phyloP scores from a whole-genome alignment of 177 flowering plant species.

The Tripterygium wilfordii region DNA sequence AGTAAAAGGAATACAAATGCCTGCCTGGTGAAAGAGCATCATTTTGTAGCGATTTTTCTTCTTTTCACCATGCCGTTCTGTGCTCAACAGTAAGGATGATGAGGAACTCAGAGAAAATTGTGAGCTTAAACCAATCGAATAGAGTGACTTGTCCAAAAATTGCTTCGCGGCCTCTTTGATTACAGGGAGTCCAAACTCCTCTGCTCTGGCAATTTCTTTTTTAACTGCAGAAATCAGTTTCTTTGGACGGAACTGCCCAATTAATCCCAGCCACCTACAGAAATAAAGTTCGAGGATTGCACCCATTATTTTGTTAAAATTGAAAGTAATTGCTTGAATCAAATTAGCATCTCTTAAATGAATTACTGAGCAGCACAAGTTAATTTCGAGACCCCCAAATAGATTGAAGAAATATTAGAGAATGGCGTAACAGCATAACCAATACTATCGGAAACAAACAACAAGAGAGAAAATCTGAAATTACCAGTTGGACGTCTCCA shows the following conservation, averaged over 20 bases:
- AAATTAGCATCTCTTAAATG: background rate
- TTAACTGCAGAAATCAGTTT: constrained; percentile 58
- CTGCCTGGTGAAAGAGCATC: constrained; percentile 56
- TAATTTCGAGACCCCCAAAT: background rate
- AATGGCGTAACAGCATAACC: background rate
- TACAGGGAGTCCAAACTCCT: constrained; percentile 39
- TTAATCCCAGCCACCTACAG: constrained; percentile 73
- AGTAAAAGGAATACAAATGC: constrained; percentile 1
- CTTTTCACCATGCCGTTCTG: constrained; percentile 63
- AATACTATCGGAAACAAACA: background rate
- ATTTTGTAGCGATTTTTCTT: constrained; percentile 52
- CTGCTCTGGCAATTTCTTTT: constrained; percentile 37
- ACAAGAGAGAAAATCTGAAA: background rate
- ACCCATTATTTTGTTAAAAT: background rate
- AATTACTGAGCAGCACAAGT: background rate
- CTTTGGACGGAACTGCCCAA: constrained; percentile 80
- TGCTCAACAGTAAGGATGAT: constrained; percentile 47
- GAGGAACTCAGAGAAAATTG: constrained; percentile 37
- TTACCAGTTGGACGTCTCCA: constrained; percentile 44
- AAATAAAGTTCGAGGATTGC: background rate
- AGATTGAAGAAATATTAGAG: constrained; percentile 4
- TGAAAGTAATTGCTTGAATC: background rate
- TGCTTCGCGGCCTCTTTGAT: constrained; percentile 48
- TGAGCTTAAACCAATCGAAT: constrained; percentile 48
- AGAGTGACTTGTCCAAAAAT: constrained; percentile 67